phyloP scores from a whole-genome alignment of 768 basidiomycete species.

The Rhizopogon sp. region DNA sequence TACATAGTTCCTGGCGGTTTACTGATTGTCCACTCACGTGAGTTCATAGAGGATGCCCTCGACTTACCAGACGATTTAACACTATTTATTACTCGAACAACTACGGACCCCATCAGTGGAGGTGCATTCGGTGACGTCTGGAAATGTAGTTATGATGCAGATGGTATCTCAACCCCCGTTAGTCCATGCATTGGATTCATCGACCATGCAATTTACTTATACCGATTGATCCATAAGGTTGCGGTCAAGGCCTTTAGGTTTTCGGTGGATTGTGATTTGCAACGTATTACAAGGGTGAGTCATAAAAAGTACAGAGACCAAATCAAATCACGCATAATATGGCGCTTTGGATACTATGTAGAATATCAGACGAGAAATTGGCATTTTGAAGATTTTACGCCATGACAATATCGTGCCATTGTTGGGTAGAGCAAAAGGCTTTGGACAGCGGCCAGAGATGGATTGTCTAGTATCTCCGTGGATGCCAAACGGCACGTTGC shows the following conservation, averaged over 20 bases:
- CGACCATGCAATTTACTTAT: no score
- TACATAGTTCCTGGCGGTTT: no score
- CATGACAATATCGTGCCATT: no score
- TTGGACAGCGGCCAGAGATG: neutral
- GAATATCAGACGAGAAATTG: neutral
- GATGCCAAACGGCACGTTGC: neutral
- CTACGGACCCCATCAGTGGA: no score
- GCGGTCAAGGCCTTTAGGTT: neutral
- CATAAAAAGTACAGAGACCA: no score
- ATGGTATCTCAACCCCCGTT: neutral
- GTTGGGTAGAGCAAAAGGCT: no score
- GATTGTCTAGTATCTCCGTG: neutral
- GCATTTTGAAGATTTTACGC: no score
- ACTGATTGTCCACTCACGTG: no score
- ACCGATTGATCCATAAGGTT: no score
- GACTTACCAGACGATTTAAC: neutral
- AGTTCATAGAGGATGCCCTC: no score
- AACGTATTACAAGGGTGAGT: no score
- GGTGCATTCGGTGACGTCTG: neutral
- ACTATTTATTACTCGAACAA: neutral
- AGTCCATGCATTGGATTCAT: neutral
- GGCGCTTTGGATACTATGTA: neutral
- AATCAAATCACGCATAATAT: no score
- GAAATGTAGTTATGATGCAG: neutral
- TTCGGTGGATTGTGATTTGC: neutral